Conservation (phyloP, 139 green algal species). For the Limnomonas spitsbergensis region DNA sequence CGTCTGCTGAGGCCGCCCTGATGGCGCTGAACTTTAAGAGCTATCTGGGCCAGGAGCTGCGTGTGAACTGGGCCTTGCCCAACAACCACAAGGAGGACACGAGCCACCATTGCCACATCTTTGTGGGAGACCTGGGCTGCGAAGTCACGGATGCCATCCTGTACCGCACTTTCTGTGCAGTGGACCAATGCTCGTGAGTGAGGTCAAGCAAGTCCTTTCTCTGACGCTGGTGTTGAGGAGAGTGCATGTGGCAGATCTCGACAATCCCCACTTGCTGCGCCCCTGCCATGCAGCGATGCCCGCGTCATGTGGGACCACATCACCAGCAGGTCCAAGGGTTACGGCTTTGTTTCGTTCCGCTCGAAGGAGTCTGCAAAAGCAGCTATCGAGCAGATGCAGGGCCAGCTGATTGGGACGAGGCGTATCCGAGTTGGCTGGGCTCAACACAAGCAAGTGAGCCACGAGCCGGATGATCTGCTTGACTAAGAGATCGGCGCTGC, state of each 20-base stretch:
- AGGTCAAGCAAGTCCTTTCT: too few species aligned
- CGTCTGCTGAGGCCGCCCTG: slow-evolving; percentile 20
- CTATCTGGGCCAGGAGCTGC: slow-evolving; percentile 59
- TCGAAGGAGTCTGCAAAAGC: slow-evolving; percentile 52
- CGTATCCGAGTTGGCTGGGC: slow-evolving; percentile 69
- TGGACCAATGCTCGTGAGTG: slow-evolving; percentile 37
- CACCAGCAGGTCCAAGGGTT: slow-evolving; percentile 65
- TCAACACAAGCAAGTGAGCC: slow-evolving; percentile 66
- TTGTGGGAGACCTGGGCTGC: slow-evolving; percentile 69
- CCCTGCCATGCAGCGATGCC: slow-evolving; percentile 52
- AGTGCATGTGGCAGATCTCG: too few species aligned
- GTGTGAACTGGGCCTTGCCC: slow-evolving; percentile 78
- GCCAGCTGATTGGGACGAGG: slow-evolving; percentile 52
- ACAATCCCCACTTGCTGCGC: too few species aligned
- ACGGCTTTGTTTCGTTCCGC: slow-evolving; percentile 79
- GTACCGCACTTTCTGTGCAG: slow-evolving; percentile 25
- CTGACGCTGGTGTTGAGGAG: too few species aligned
- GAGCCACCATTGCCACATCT: slow-evolving; percentile 61
- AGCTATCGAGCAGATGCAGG: slow-evolving; percentile 62
- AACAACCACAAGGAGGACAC: slow-evolving; percentile 66
- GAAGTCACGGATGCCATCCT: slow-evolving; percentile 49
- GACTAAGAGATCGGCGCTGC: too few species aligned
- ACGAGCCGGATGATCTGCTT: too few species aligned
- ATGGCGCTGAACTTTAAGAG: slow-evolving; percentile 29
- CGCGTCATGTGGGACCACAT: slow-evolving; percentile 75